Base-by-base conservation (phyloP, 2,329 filamentous ascomycete genomes). In the Diaporthe citrichinensis region DNA sequence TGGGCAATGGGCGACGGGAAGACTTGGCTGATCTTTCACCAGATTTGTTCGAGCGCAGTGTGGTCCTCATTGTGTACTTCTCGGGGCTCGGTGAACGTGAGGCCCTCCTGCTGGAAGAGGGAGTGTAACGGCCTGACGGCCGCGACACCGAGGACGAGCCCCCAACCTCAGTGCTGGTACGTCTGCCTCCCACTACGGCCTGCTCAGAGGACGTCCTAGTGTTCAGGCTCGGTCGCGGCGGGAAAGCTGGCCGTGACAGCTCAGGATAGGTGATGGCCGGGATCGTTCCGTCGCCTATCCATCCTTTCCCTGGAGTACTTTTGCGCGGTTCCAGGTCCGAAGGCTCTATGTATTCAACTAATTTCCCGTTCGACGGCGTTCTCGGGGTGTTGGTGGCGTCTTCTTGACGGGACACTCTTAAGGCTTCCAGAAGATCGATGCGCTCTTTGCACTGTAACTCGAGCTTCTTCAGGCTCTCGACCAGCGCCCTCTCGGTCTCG, bases 401-500 rank as follows among this genome's bases (percentile, higher is more conserved):
- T 25, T 87, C 89, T 76, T 88, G 83, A 74, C 91, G 86, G n/a
- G 91, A 92, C 78, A 94, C 87, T 76, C 92, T 91, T 74, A 98
- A 86, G 9, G 96, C 94, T 81, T 97, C 94, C 9, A 98, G 88
- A 46, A 98, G 87, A 82, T 98, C 95, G 69, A 98, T 95, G 67
- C 96, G 91, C 84, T 98, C 96, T 83, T 97, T 96, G 84, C 96
- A 98, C 84, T 98, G 96, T 77, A 96, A 83, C 82, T 98, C 95
- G 81, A 98, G 90, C 80, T 95, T 90, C 75, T 92, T 91, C 76
- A 98, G 85, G 67, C 95, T 97, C 74, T 97, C 94, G 73, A 94
- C 90, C 74, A 98, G 85, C 3, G 95, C 93, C 80, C 91, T 93
- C 82, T 98, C 96, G 1, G 95, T 97, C 84, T 97, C 95, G 69